Evolutionary conservation across 352 stramenopile genomes (phyloP), one percentile per base, ranked within the genome.

Genomic region (Pythium graminicola): DNA sequence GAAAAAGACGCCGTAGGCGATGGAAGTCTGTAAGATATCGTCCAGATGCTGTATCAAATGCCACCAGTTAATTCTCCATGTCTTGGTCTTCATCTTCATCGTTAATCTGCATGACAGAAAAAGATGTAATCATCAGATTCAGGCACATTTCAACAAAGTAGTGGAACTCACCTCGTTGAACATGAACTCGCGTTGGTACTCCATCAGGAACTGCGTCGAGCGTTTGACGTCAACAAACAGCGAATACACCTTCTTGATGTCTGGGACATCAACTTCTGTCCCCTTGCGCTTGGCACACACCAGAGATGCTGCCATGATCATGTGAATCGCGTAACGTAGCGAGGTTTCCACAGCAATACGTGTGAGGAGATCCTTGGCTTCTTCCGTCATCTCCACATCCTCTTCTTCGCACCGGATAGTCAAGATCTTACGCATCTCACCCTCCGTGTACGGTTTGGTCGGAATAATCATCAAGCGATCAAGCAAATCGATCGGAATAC

Each of bases 131-230:
- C 24, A 7, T 28, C 7, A 11, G 13, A 29, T n/a, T n/a, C n/a
- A n/a, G n/a, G n/a, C n/a, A n/a, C n/a, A n/a, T n/a, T n/a, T n/a
- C n/a, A n/a, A n/a, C n/a, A n/a, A n/a, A n/a, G n/a, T n/a, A 54
- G 17, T 31, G 27, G 1, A 4, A 28, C 54, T n/a, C 45, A 98
- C 65, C 68, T 98, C 93, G 64, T 98, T 98, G 75, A 98, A 99
- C 93, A 99, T 98, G 69, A 98, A 99, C 64, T 99, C 93, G 51
- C 94, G 85, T 62, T 99, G 95, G 70, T 99, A 99, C 75, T 99
- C 96, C 91, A 99, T 98, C 44, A 99, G 76, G 72, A 98, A 99
- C 69, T 99, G 96, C 38, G 96, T 98, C 56, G 91, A 98, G 44
- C 97, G 85, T 71, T 99, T 98, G 38, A 99, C 86, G 69, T 99